phyloP scores from a whole-genome alignment of 371 early-diverging fungal species.

The Syncephalis fuscata region DNA sequence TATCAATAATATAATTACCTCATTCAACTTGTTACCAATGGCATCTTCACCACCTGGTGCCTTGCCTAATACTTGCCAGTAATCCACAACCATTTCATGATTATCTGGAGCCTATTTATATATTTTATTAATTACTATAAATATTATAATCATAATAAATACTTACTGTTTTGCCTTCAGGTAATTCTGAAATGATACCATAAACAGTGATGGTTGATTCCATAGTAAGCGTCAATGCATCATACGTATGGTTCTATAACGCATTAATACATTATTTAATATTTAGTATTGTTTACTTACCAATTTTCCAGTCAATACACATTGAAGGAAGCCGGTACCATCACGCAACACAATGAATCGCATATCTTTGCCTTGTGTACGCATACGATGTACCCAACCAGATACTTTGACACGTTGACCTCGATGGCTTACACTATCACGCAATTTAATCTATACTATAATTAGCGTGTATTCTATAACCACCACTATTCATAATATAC shows the following conservation, averaged over 20 bases:
- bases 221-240: slow-evolving; percentile 79
- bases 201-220: slow-evolving; percentile 85
- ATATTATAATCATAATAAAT: not conserved
- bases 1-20: slow-evolving; percentile 14
- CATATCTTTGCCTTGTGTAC: slow-evolving; percentile 94
- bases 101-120: slow-evolving; percentile 70
- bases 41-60: slow-evolving; percentile 95
- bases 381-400: slow-evolving; percentile 94
- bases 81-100: slow-evolving; percentile 91
- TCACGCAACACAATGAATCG: slow-evolving; percentile 89
- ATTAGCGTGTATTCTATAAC: not conserved
- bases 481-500: not conserved
- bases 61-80: slow-evolving; percentile 86
- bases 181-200: slow-evolving; percentile 75
- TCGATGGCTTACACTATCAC: slow-evolving; percentile 44
- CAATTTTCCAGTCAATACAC: slow-evolving; percentile 74
- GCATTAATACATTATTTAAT: slow-evolving; percentile 1
- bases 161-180: slow-evolving; percentile 80
- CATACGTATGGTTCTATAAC: slow-evolving; percentile 77
- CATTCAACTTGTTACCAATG: slow-evolving; percentile 74
- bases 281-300: slow-evolving; percentile 20
- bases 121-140: not conserved
- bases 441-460: slow-evolving; percentile 56
- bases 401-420: slow-evolving; percentile 70
- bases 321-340: slow-evolving; percentile 89